phyloP scores from a whole-genome alignment of 352 stramenopile genomes.

The Phytophthora chlamydospora region DNA sequence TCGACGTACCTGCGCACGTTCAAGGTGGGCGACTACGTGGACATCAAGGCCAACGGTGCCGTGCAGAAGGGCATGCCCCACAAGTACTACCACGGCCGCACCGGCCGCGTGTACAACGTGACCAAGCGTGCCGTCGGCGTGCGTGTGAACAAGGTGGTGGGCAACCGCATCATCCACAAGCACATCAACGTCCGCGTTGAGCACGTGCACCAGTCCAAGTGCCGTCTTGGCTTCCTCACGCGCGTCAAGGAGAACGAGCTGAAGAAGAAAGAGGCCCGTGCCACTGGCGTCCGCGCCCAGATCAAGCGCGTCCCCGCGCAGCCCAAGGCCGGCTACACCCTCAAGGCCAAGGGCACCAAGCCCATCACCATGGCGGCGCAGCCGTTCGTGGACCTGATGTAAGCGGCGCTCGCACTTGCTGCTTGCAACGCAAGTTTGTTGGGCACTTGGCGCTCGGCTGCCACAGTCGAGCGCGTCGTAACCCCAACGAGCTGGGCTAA shows the following conservation, averaged over 20 bases:
- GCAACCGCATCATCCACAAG: conserved; percentile 99
- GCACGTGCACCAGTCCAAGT: conserved; percentile 99
- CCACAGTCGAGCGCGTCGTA: conserved; percentile 14
- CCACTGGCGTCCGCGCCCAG: conserved; percentile 88
- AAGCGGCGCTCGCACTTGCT: conserved; percentile 55
- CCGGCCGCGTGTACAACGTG: conserved; percentile 99
- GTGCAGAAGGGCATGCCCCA: conserved; percentile 99
- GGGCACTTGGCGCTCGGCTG: conserved; percentile 15
- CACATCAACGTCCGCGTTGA: conserved; percentile 99
- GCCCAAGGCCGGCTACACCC: conserved; percentile 96
- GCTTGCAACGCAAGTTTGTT: conserved; percentile 23
- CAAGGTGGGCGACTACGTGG: conserved; percentile 99
- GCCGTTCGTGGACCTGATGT: conserved; percentile 99
- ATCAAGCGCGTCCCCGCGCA: conserved; percentile 96
- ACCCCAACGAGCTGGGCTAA: conserved; percentile 40
- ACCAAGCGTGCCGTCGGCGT: conserved; percentile 99
- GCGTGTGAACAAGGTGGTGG: conserved; percentile 99
- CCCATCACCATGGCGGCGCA: conserved; percentile 98
- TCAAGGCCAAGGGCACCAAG: conserved; percentile 89
- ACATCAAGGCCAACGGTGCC: conserved; percentile 99
- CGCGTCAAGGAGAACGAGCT: conserved; percentile 98
- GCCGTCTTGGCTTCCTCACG: conserved; percentile 97
- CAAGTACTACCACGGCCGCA: conserved; percentile 99
- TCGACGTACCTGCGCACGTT: conserved; percentile 98
- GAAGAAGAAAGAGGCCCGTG: conserved; percentile 96